Evolutionary conservation across 495 filamentous ascomycete species (phyloP).

Genomic region (Sporormia fimetaria): DNA sequence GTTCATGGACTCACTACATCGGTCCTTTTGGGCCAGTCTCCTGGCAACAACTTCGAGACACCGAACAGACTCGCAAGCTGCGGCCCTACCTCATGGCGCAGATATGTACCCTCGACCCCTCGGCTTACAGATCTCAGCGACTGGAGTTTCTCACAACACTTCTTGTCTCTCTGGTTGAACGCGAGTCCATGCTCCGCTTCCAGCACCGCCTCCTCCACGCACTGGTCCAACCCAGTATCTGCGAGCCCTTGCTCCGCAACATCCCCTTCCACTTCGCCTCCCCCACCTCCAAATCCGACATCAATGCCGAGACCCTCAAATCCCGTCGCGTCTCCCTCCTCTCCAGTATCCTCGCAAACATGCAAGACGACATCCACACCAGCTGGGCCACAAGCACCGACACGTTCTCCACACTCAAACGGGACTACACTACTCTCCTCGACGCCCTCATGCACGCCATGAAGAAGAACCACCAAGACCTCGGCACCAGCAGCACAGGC

Average conservation of each 20-base stretch:
- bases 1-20: slow-evolving; percentile 49
- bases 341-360: slow-evolving; percentile 52
- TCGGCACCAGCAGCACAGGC: slow-evolving; percentile 37
- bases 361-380: slow-evolving; percentile 33
- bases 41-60: slow-evolving; percentile 52
- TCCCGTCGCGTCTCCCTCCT: slow-evolving; percentile 49
- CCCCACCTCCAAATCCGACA: slow-evolving; percentile 35
- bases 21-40: slow-evolving; percentile 44
- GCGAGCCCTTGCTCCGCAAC: slow-evolving; percentile 46
- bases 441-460: slow-evolving; percentile 51
- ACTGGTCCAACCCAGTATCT: slow-evolving; percentile 40
- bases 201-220: slow-evolving; percentile 51
- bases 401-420: slow-evolving; percentile 34
- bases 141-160: slow-evolving; percentile 44
- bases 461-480: slow-evolving; percentile 57
- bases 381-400: slow-evolving; percentile 22
- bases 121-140: slow-evolving; percentile 34
- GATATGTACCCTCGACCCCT: slow-evolving; percentile 41
- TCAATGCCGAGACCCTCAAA: slow-evolving; percentile 45
- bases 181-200: slow-evolving; percentile 54
- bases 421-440: slow-evolving; percentile 47
- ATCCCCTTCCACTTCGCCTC: slow-evolving; percentile 46
- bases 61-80: slow-evolving; percentile 53
- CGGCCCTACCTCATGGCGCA: slow-evolving; percentile 49
- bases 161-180: slow-evolving; percentile 52